Evolutionary conservation across 2,329 filamentous ascomycete genomes (phyloP), one percentile per base, ranked within the genome.

Genomic region (Paecilomyces fulvus): DNA sequence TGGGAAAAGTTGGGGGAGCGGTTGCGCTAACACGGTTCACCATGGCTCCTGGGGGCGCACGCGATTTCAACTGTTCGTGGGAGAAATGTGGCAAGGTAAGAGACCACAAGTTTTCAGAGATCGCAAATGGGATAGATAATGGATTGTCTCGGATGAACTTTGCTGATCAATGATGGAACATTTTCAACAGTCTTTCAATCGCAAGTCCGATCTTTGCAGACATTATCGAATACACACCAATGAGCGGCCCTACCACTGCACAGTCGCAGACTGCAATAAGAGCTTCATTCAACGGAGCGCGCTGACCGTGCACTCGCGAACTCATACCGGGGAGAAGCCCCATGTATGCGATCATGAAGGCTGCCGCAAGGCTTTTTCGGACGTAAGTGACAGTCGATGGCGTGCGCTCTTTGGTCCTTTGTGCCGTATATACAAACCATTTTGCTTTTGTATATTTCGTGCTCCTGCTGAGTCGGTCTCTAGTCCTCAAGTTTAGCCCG

Each of bases 221-320:
- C 75, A 77, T 61, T 75, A 73, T 62, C 73, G 75, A 56, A 77
- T 77, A 64, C 75, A 77, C 56, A 77, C 75, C 61, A 77, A 77
- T 61, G 75, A 77, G 60, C 72, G 75, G 51, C 75, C 75, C n/a
- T 77, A 77, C 58, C 70, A 73, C 52, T 77, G 75, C 63, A 75
- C 67, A 1, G 70, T 75, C 52, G 67, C 70, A 53, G 72, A 73
- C 57, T 77, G 75, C 66, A 73, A 72, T 56, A 77, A 77, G 64
- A 77, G 73, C 62, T 77, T 77, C 59, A 77, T 77, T 58, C 75
- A 77, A 61, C 73, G 75, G 56, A 77, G 75, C 60, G 75, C 75
- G 23, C 63, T 77, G 63, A 77, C 75, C n/a, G 71, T 77, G 51
- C 72, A 77, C 63, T 70, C 73, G 33, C 68, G 74, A 49, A 75